Percentiles rank a stretch among this genome's conserved stretches.
These are phyloP conservation scores for Euphorbia tirucalli DNA, from an alignment of 345 rosid species.

Conservation along the genomic window DNA sequence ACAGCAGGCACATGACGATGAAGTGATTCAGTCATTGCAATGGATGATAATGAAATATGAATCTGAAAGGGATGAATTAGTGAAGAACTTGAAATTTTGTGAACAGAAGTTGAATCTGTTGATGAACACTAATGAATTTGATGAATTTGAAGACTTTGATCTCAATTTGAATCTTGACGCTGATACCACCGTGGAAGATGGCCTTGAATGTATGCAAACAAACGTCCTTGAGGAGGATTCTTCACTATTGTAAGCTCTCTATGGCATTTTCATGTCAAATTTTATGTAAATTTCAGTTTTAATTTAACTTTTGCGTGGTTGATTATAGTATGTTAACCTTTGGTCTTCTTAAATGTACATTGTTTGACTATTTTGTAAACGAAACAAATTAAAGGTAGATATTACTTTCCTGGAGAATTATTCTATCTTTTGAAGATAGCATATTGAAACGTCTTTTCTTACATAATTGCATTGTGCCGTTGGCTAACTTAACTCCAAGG, in stretches of 20 bases:
- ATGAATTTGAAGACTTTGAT: slow-evolving; percentile 25
- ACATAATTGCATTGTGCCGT: too few species aligned
- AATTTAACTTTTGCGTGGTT: background rate
- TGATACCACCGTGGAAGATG: slow-evolving; percentile 22
- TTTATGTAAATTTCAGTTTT: background rate
- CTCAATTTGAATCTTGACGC: slow-evolving; percentile 9
- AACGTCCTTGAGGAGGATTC: slow-evolving; percentile 22
- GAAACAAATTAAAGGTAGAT: background rate
- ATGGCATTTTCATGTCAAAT: background rate
- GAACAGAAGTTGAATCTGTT: slow-evolving; percentile 26
- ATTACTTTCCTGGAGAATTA: background rate
- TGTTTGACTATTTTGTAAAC: background rate
- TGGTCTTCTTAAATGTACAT: background rate
- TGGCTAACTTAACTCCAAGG: too few species aligned
- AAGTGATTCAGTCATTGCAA: slow-evolving; percentile 62
- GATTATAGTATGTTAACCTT: background rate
- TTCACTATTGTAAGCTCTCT: slow-evolving; percentile 11
- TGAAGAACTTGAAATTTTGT: slow-evolving; percentile 31
- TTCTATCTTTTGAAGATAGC: background rate
- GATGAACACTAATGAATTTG: slow-evolving; percentile 28
- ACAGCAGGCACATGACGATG: slow-evolving; percentile 46
- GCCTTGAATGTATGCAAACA: slow-evolving; percentile 10
- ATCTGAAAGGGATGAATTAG: slow-evolving; percentile 31
- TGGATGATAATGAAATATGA: slow-evolving; percentile 52
- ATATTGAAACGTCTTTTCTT: background rate